Percentiles rank a stretch among this genome's conserved stretches.
Evolutionary conservation across 306 rosid species (phyloP).

Genomic region (Vachellia collinsii): DNA sequence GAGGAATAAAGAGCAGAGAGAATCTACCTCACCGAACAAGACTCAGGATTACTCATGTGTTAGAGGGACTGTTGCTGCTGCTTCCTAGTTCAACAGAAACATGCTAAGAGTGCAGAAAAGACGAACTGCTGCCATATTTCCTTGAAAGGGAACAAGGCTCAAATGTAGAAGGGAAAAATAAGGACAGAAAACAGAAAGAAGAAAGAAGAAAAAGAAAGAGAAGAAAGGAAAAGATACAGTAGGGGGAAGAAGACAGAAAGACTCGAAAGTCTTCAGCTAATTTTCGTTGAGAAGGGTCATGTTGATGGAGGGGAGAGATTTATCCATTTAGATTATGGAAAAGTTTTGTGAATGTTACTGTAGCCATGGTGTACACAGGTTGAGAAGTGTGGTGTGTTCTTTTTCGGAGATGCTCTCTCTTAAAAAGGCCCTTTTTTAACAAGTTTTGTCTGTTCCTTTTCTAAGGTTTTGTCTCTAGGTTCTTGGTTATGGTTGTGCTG

Average conservation of each 20-base stretch:
- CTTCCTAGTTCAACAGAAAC: slow-evolving; percentile 47
- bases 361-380: slow-evolving; percentile 24
- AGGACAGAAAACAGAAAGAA: not conserved
- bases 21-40: slow-evolving; percentile 59
- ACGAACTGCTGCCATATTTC: slow-evolving; percentile 10
- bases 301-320: slow-evolving; percentile 45
- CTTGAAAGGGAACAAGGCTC: not conserved
- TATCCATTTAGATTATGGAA: not conserved
- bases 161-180: not conserved
- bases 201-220: not conserved
- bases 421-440: slow-evolving; percentile 11
- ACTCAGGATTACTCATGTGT: slow-evolving; percentile 56
- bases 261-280: not conserved
- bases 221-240: not conserved
- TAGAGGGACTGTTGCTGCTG: slow-evolving; percentile 77
- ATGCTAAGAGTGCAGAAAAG: not conserved
- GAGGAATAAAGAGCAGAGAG: slow-evolving; percentile 67
- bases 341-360: slow-evolving; percentile 37
- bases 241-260: not conserved
- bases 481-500: slow-evolving; percentile 27
- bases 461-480: not conserved
- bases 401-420: slow-evolving; percentile 28
- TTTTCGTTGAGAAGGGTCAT: slow-evolving; percentile 34
- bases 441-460: slow-evolving; percentile 2
- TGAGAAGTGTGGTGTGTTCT: slow-evolving; percentile 37